Percentiles rank a stretch among this genome's conserved stretches.
Evolutionary conservation across 2,329 filamentous ascomycete genomes (phyloP).

Genomic region (Aspergillus sp.): DNA sequence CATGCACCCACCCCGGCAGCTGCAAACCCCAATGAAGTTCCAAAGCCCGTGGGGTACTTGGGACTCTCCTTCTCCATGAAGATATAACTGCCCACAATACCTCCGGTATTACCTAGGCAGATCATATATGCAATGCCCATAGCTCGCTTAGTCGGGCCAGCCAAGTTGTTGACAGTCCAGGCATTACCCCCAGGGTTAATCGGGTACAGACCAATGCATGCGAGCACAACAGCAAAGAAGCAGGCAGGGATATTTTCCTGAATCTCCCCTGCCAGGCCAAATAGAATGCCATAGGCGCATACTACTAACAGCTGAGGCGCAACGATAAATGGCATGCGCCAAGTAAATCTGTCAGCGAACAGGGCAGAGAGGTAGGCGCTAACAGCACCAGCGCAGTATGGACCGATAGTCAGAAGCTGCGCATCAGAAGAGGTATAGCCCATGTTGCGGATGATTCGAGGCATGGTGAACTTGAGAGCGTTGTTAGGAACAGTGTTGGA

Average conservation of each 20-base stretch:
- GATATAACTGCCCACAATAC: constrained; percentile 42
- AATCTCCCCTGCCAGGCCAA: constrained; percentile 37
- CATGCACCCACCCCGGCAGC: constrained; percentile 26
- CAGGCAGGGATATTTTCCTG: constrained; percentile 47
- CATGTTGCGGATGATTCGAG: constrained; percentile 48
- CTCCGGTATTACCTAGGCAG: constrained; percentile 41
- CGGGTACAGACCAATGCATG: constrained; percentile 50
- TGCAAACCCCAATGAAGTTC: constrained; percentile 36
- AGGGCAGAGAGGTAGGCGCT: constrained; percentile 36
- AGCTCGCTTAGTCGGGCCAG: constrained; percentile 45
- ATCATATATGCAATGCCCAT: constrained; percentile 44
- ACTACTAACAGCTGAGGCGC: constrained; percentile 21
- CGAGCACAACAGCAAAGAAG: constrained; percentile 44
- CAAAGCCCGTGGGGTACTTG: constrained; percentile 40
- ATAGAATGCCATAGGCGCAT: background rate
- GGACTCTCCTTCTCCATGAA: constrained; percentile 38
- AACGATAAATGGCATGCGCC: constrained; percentile 48
- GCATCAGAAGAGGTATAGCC: constrained; percentile 44
- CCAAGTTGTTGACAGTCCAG: constrained; percentile 49
- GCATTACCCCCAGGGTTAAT: constrained; percentile 48
- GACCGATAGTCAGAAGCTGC: constrained; percentile 32
- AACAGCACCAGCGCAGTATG: constrained; percentile 39
- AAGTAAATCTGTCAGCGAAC: constrained; percentile 43
- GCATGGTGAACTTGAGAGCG: constrained; percentile 41
- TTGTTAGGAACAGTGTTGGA: constrained; percentile 30